Base-by-base conservation (phyloP, 2,329 filamentous ascomycete species). In the Cordyceps javanica region DNA sequence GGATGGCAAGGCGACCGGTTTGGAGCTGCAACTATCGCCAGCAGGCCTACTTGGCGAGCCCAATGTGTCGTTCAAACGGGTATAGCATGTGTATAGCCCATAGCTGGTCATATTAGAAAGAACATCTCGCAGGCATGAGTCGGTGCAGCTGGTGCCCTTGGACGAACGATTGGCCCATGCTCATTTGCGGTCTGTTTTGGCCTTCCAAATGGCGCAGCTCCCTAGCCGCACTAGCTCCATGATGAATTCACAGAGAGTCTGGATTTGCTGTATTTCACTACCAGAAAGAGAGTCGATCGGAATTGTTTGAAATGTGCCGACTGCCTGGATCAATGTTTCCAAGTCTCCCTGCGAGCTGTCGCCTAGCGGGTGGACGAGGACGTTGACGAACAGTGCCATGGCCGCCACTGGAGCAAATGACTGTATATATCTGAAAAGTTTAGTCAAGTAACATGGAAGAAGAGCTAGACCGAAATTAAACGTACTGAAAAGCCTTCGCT, bases 261-360 rank as follows among this genome's bases (percentile, higher is more conserved):
- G 36, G 1, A 60, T 36, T n/a, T 58, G 30, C n/a, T 42, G 25
- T 7, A 25, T 38, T 34, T 61, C 60, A 13, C 3, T 3, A 6
- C 7, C 3, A 7, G 54, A 61, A 14, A 58, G 54, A 1, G 36
- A 10, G 10, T n/a, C 26, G 8, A 49, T 10, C 16, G 44, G 41
- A 19, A 60, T 58, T 6, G 16, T 34, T 23, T 58, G 58, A 16
- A 60, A 49, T 4, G 49, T 30, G 13, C 48, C 41, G 23, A 59
- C 52, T 5, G 51, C 34, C 23, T 48, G 34, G 2, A 28, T 36
- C 13, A 54, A 25, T 34, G 57, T 63, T 65, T 61, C 59, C 44
- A 38, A 67, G 65, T 68, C 46, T 55, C 59, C 60, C 16, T 59
- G 34, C 8, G 46, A 26, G 14, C 36, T 34, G 21, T 10, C 28